Evolutionary conservation across 2,329 filamentous ascomycete species (phyloP), one percentile per base, ranked within the genome.

Genomic region (Ophiostoma australiae): DNA sequence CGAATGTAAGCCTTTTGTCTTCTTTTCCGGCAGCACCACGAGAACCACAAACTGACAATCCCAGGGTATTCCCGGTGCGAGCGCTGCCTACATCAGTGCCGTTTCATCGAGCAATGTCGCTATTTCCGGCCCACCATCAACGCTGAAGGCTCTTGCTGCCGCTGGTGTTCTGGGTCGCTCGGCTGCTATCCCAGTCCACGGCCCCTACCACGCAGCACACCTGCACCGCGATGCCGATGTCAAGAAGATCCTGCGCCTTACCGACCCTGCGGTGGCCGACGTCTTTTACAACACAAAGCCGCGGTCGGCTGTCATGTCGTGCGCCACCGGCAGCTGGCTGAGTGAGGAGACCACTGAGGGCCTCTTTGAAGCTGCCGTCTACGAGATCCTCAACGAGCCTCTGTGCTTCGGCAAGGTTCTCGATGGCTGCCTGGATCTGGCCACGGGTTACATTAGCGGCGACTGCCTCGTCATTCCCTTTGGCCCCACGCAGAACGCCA

Each of bases 141-240:
- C 82, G 0, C 78, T 87, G 35, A 80, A 80, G 70, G 76, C 78
- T 4, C 77, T 88, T 8, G 77, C 78, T 66, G 78, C 79, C 39
- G 76, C 80, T 17, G 74, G 80, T 63, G 80, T 82, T 44, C 78
- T 81, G 7, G 77, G 79, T 44, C 82, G 81, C 73, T 79, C 81
- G 17, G 82, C 81, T n/a, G 78, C 81, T 1, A 82, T 87, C 69
- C 84, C 85, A 0, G 82, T 88, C 35, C 84, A 85, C 73, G 86
- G 84, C 0, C 86, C 86, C 7, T 88, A 87, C 75, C 86, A 88
- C 75, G 84, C 86, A 52, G 73, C 82, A 2, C 85, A 87, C 76
- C 79, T 87, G n/a, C 82, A 87, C 75, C 79, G 79, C 0, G 74
- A 76, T 20, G 77, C 76, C 23, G 81, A 86, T 71, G 77, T 86